Base-by-base conservation (phyloP, 2,329 filamentous ascomycete genomes). In the Verticillium isaacii region DNA sequence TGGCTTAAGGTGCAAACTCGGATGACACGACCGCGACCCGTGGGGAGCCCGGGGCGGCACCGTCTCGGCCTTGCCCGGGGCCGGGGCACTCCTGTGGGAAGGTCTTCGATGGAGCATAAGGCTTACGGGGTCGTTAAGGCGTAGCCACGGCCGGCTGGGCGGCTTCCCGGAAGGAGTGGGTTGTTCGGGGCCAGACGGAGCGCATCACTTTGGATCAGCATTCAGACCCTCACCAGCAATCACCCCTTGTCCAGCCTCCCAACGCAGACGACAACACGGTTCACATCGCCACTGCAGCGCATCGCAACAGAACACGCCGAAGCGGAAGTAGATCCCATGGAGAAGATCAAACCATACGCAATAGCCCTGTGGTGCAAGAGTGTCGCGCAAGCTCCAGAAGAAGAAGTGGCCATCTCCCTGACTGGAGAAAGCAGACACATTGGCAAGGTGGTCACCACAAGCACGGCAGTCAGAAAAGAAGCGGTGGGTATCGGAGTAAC, bases 221-320 rank as follows among this genome's bases (percentile, higher is more conserved):
- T 56, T 36, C 15, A 17, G 14, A 19, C 55, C 19, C 25, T 56
- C 29, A 32, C 17, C 29, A 34, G n/a, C 15, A 32, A 8, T 7
- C 29, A 34, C 6, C n/a, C 55, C 32, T 23, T 50, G 15, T 5
- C 41, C 14, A 50, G 5, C 41, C 41, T 50, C 41, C 41, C 14
- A 50, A 50, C 41, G 5, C 14, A 50, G 41, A 17, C 5, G 41
- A 50, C 14, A 50, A 15, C 14, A 23, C 41, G 14, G 41, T 50
- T 50, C 41, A 50, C 14, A 50, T 50, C 41, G 41, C 41, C 14
- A 50, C 41, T 50, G 14, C 14, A 50, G 14, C 14, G 41, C 41
- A 50, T 50, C 41, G 29, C 29, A 32, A 36, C 29, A 14, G 55
- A 19, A 19, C 14, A 64, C 59, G 17, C 75, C 70, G 57, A 70